Evolutionary conservation across 2,329 filamentous ascomycete species (phyloP).

Genomic region (Diplocarpon rosae): DNA sequence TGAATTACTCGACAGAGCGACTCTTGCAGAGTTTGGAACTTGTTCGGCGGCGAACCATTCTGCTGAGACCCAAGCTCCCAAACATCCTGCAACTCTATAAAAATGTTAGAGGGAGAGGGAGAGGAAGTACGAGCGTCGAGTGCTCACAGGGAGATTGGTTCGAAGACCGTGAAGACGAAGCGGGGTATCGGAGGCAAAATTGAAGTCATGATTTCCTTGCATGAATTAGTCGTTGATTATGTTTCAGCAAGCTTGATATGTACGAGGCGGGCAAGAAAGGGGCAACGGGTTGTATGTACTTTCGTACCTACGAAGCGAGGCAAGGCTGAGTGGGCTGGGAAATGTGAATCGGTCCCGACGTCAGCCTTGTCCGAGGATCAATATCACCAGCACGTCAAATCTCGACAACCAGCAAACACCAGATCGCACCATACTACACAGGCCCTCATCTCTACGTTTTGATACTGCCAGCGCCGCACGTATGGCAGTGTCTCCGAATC

Average conservation of each 20-base stretch:
- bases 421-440: no score
- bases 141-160: constrained; percentile 35
- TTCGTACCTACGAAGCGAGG: not conserved
- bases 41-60: constrained; percentile 55
- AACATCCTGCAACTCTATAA: constrained; percentile 46
- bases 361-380: not conserved
- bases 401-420: no score
- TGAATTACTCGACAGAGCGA: constrained; percentile 29
- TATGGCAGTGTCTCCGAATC: no score
- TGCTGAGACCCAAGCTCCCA: constrained; percentile 43
- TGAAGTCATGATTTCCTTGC: constrained; percentile 39
- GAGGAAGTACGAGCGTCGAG: not conserved
- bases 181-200: constrained; percentile 53
- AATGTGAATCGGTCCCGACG: not conserved
- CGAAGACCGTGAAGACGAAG: constrained; percentile 54
- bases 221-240: not conserved
- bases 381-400: not conserved
- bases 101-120: not conserved
- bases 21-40: constrained; percentile 32
- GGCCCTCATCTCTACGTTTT: no score
- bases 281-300: not conserved
- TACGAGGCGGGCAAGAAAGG: not conserved
- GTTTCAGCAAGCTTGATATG: not conserved
- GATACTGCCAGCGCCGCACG: no score
- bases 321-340: not conserved